Evolutionary conservation across 208 protist genomes (phyloP).

Genomic region (Naegleria fowleri): DNA sequence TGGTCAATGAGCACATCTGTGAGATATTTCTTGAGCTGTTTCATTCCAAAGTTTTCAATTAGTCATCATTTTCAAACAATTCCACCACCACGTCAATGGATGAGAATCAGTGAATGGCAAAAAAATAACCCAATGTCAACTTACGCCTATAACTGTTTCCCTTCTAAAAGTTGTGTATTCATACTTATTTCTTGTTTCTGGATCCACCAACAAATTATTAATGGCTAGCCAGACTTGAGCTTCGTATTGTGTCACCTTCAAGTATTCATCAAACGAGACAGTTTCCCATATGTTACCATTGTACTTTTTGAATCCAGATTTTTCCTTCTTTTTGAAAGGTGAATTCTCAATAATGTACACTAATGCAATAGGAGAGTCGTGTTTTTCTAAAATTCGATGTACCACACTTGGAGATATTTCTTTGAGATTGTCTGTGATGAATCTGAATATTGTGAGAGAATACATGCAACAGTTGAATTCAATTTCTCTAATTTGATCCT

Average conservation of each 20-base stretch:
- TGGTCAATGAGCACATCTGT: not conserved
- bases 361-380: not conserved
- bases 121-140: too few species aligned
- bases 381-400: not conserved
- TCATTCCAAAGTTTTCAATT: too few species aligned
- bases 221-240: slow-evolving; percentile 14
- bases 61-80: too few species aligned
- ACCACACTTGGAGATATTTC: not conserved
- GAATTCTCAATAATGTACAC: not conserved
- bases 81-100: too few species aligned
- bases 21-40: not conserved
- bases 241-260: not conserved
- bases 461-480: not conserved
- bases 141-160: not conserved
- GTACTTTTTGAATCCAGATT: slow-evolving; percentile 2
- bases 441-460: not conserved
- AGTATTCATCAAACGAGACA: not conserved
- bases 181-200: not conserved
- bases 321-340: slow-evolving; percentile 15
- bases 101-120: too few species aligned
- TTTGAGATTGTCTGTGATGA: not conserved
- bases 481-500: not conserved
- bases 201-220: not conserved
- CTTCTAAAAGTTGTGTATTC: slow-evolving; percentile 12
- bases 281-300: not conserved